Evolutionary conservation across 306 rosid genomes (phyloP).

Genomic region (Sophora flavescens): DNA sequence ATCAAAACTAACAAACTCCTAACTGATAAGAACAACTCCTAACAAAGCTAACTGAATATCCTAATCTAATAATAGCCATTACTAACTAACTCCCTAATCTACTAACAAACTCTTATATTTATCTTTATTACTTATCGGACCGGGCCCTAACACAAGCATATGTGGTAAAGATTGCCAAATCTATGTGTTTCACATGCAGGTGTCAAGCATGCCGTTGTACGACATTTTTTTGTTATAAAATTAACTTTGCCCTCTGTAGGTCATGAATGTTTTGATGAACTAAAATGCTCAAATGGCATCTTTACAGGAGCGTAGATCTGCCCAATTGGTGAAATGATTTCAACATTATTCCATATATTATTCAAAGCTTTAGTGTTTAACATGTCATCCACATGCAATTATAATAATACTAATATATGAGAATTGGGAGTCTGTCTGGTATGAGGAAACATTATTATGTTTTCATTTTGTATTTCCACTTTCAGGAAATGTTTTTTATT

Average conservation of each 20-base stretch:
- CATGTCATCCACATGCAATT: neutral
- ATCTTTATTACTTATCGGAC: too few relatives aligned
- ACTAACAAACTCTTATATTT: too few relatives aligned
- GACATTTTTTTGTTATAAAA: neutral
- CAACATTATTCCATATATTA: constrained; percentile 1
- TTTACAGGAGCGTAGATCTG: neutral
- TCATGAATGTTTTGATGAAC: constrained; percentile 23
- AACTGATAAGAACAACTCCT: too few relatives aligned
- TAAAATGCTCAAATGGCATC: constrained; percentile 2
- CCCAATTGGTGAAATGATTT: neutral
- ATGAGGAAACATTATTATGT: neutral
- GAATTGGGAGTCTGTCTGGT: neutral
- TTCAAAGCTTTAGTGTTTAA: constrained; percentile 12
- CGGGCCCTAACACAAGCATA: too few relatives aligned
- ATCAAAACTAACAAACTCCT: too few relatives aligned
- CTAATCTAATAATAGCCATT: too few relatives aligned
- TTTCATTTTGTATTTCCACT: neutral
- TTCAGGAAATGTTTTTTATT: neutral
- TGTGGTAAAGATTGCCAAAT: too few relatives aligned
- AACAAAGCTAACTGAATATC: too few relatives aligned
- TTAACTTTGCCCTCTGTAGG: neutral
- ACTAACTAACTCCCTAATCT: too few relatives aligned
- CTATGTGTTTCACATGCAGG: neutral
- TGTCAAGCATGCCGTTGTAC: neutral
- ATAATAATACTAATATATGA: neutral